Percentiles rank a stretch among this genome's conserved stretches.
Conservation (phyloP, 2,329 filamentous ascomycete genomes). For the Helminthosporium solani region DNA sequence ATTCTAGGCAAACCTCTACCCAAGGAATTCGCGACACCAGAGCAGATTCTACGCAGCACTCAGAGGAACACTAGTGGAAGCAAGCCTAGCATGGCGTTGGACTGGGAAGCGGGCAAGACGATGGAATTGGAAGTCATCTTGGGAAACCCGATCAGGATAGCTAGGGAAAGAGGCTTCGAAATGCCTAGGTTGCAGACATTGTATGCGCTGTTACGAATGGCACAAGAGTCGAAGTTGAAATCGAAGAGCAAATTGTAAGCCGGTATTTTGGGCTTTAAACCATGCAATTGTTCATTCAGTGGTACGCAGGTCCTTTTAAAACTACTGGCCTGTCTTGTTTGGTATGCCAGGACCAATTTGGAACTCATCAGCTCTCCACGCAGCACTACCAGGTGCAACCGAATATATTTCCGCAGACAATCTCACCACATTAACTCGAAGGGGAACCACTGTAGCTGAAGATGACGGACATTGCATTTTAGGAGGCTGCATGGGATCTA, state of each 20-base stretch:
- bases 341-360: neutral
- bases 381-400: neutral
- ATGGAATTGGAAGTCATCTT: slow-evolving; percentile 73
- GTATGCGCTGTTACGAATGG: slow-evolving; percentile 65
- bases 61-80: slow-evolving; percentile 63
- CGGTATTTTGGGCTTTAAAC: neutral
- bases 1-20: slow-evolving; percentile 65
- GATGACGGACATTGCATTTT: neutral
- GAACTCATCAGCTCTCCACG: neutral
- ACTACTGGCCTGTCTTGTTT: neutral
- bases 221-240: slow-evolving; percentile 55
- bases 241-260: slow-evolving; percentile 22
- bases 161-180: slow-evolving; percentile 61
- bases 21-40: slow-evolving; percentile 60
- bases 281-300: neutral
- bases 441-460: neutral
- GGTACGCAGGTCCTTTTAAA: neutral
- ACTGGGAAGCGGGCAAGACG: slow-evolving; percentile 66
- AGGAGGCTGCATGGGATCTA: neutral
- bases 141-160: slow-evolving; percentile 68
- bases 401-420: neutral
- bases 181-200: slow-evolving; percentile 67
- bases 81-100: slow-evolving; percentile 64
- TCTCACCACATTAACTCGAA: neutral
- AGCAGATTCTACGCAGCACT: slow-evolving; percentile 63